These are phyloP conservation scores for Diplodia intermedia DNA, from an alignment of 2,329 filamentous ascomycete species.

Conservation along the genomic window DNA sequence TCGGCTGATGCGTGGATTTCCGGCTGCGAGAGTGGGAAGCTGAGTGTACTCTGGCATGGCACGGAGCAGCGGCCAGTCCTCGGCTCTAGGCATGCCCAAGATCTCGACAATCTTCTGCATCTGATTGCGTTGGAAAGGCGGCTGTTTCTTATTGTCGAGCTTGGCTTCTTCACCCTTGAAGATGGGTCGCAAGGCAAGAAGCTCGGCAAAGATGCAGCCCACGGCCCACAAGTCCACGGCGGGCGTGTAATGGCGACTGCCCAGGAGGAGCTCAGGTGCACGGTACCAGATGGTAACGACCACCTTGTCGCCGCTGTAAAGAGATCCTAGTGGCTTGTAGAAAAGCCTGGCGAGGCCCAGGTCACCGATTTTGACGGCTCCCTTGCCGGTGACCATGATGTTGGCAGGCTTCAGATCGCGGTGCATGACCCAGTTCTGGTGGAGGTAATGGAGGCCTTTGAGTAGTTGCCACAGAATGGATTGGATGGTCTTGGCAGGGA, in stretches of 20 bases:
- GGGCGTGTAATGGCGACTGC: slow-evolving; percentile 93
- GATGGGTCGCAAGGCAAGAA: slow-evolving; percentile 87
- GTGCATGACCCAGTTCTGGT: slow-evolving; percentile 96
- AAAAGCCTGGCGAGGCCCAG: slow-evolving; percentile 90
- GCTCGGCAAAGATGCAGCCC: slow-evolving; percentile 95
- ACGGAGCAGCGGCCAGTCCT: slow-evolving; percentile 83
- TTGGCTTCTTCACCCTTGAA: slow-evolving; percentile 99
- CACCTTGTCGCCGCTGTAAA: slow-evolving; percentile 95
- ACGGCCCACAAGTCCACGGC: slow-evolving; percentile 98
- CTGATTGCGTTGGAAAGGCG: slow-evolving; percentile 96
- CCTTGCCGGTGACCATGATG: slow-evolving; percentile 93
- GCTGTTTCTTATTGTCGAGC: slow-evolving; percentile 97
- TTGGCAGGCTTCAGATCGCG: slow-evolving; percentile 97
- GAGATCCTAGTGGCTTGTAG: slow-evolving; percentile 87
- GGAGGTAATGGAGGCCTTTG: slow-evolving; percentile 92
- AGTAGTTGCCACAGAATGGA: slow-evolving; percentile 96
- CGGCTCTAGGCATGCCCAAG: slow-evolving; percentile 86
- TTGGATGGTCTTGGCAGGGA: slow-evolving; percentile 86
- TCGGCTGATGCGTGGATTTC: slow-evolving; percentile 58
- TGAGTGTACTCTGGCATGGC: slow-evolving; percentile 88
- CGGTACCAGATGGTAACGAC: slow-evolving; percentile 99
- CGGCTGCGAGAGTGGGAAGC: slow-evolving; percentile 60
- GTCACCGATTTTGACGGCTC: slow-evolving; percentile 94
- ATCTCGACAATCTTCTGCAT: slow-evolving; percentile 99
- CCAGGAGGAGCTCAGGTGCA: slow-evolving; percentile 89